Conservation (phyloP, 225 moss, liverwort and hornwort genomes). For the Bryum argenteum region DNA sequence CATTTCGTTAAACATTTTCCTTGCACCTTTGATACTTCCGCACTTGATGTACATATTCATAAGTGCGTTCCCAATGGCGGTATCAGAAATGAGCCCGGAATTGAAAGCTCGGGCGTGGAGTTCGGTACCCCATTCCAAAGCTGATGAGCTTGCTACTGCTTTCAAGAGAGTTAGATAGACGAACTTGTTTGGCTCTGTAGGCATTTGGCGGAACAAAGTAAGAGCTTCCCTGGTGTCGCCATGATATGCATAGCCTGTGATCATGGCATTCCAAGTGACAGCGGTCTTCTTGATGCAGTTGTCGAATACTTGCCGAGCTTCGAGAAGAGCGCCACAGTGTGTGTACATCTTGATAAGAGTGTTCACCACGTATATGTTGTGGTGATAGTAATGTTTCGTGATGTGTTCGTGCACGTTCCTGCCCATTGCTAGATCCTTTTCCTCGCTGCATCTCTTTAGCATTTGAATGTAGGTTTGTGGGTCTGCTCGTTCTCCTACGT, state of each 20-base stretch:
- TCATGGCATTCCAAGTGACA: slow-evolving; percentile 47
- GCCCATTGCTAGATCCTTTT: slow-evolving; percentile 37
- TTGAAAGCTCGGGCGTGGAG: slow-evolving; percentile 25
- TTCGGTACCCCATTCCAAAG: slow-evolving; percentile 33
- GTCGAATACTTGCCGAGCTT: slow-evolving; percentile 41
- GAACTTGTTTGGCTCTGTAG: slow-evolving; percentile 30
- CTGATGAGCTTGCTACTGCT: slow-evolving; percentile 24
- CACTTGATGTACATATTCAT: slow-evolving; percentile 42
- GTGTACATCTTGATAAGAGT: slow-evolving; percentile 48
- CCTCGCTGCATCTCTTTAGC: slow-evolving; percentile 41
- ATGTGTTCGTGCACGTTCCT: slow-evolving; percentile 44
- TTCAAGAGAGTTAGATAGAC: slow-evolving; percentile 35
- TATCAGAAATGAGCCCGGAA: slow-evolving; percentile 29
- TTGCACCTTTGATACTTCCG: slow-evolving; percentile 41
- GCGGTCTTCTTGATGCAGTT: slow-evolving; percentile 30
- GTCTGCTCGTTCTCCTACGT: slow-evolving; percentile 38
- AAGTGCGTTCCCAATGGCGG: slow-evolving; percentile 34
- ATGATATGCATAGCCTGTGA: slow-evolving; percentile 37
- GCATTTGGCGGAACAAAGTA: slow-evolving; percentile 32
- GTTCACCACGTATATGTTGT: slow-evolving; percentile 42
- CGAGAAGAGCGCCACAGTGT: slow-evolving; percentile 28
- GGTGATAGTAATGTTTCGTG: slow-evolving; percentile 31
- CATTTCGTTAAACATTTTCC: slow-evolving; percentile 35
- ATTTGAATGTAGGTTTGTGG: slow-evolving; percentile 38
- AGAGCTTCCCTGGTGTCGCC: slow-evolving; percentile 29